Percentiles rank a stretch among this genome's conserved stretches.
Conservation (phyloP, 805 yeast genomes). For the Naumovozyma dairenensis region DNA sequence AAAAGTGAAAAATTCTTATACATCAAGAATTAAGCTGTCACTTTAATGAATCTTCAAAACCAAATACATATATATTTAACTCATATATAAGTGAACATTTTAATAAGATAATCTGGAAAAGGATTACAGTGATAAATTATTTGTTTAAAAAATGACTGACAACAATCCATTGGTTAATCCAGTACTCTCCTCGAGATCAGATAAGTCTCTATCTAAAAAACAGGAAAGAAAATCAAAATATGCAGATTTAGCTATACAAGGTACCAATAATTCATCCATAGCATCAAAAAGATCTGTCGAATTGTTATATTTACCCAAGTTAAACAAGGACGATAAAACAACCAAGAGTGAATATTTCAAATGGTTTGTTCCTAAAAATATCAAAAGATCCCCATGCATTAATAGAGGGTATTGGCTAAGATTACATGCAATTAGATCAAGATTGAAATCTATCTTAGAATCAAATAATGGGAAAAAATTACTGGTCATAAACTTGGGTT, state of each 20-base stretch:
- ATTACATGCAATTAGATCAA: slow-evolving; percentile 54
- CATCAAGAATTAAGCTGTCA: no score
- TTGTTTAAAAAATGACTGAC: background rate
- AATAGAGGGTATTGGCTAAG: slow-evolving; percentile 80
- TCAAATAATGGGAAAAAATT: slow-evolving; percentile 24
- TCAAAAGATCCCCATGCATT: slow-evolving; percentile 68
- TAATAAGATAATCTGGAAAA: no score
- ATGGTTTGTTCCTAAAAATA: slow-evolving; percentile 47
- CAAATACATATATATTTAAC: no score
- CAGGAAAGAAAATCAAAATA: slow-evolving; percentile 38
- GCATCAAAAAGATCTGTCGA: slow-evolving; percentile 79
- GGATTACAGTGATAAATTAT: background rate
- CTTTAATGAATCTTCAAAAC: no score
- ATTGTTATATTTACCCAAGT: slow-evolving; percentile 35
- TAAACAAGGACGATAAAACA: slow-evolving; percentile 8
- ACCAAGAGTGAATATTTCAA: slow-evolving; percentile 42
- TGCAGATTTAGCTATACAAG: slow-evolving; percentile 66
- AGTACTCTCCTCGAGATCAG: slow-evolving; percentile 5
- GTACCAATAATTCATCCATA: slow-evolving; percentile 75
- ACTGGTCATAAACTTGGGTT: slow-evolving; percentile 58
- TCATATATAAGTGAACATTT: no score
- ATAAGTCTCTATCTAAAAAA: slow-evolving; percentile 29
- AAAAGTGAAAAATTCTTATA: no score
- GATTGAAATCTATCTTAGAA: slow-evolving; percentile 40
- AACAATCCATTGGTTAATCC: slow-evolving; percentile 7